phyloP scores from a whole-genome alignment of 352 stramenopile species.

The Thraustochytrium striatum region DNA sequence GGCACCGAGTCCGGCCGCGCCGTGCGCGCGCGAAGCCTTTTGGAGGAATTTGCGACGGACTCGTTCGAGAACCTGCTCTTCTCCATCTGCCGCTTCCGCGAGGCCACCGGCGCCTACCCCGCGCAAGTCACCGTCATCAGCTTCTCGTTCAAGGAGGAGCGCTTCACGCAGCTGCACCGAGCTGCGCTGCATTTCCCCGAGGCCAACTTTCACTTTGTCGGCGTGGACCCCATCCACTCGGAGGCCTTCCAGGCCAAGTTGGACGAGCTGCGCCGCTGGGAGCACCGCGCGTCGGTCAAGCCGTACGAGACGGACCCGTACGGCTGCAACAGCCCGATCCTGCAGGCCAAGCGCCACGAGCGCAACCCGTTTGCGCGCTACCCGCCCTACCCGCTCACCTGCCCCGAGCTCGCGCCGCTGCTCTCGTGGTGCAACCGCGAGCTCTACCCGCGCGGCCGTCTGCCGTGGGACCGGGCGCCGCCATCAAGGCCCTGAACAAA shows the following conservation, averaged over 20 bases:
- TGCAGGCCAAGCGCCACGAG: conserved; percentile 48
- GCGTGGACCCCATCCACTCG: conserved; percentile 61
- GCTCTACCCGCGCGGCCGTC: not conserved
- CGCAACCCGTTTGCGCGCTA: conserved; percentile 54
- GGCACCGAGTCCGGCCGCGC: not conserved
- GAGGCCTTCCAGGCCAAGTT: conserved; percentile 59
- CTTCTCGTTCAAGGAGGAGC: conserved; percentile 71
- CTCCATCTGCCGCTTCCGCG: conserved; percentile 70
- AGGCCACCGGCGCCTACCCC: conserved; percentile 69
- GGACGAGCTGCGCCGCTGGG: conserved; percentile 57
- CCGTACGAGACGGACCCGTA: conserved; percentile 72
- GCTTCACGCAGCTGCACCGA: conserved; percentile 68
- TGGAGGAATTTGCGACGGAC: conserved; percentile 75
- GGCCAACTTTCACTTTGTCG: conserved; percentile 63
- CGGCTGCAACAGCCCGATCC: conserved; percentile 54
- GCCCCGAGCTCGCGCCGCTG: conserved; percentile 52
- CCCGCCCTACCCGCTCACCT: conserved; percentile 50
- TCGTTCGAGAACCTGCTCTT: conserved; percentile 78
- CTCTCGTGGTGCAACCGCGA: conserved; percentile 49
- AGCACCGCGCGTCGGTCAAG: conserved; percentile 51
- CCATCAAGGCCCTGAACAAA: too few species aligned
- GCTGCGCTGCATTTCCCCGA: conserved; percentile 62
- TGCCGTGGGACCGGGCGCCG: conserved; percentile 23
- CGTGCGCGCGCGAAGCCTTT: conserved; percentile 60
- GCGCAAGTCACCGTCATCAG: conserved; percentile 66